Evolutionary conservation across 768 basidiomycete genomes (phyloP).

Genomic region (Sporobolomyces pararoseus): DNA sequence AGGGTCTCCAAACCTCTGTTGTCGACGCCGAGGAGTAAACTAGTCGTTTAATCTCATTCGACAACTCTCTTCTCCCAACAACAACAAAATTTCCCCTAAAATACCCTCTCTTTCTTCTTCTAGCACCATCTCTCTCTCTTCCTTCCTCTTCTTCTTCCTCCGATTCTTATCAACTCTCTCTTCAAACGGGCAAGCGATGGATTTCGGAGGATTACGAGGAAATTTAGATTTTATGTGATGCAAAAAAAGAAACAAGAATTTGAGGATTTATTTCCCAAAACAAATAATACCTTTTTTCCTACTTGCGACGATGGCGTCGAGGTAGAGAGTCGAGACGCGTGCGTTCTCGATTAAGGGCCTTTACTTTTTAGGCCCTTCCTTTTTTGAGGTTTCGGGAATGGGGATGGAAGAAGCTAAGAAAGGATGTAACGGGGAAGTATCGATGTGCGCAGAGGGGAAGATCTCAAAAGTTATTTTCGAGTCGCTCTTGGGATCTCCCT

Average conservation of each 20-base stretch:
- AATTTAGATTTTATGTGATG: neutral
- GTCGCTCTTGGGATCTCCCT: too few species aligned
- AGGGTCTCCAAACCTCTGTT: slow-evolving; percentile 77
- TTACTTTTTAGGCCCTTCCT: too few species aligned
- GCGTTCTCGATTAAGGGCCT: neutral
- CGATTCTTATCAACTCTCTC: neutral
- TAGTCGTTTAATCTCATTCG: neutral
- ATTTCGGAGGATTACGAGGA: too few species aligned
- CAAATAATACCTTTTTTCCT: slow-evolving; percentile 3
- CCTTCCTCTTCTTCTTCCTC: neutral
- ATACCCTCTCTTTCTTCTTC: neutral
- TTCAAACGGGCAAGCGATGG: neutral
- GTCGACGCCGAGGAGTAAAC: slow-evolving; percentile 45
- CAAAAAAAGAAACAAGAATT: neutral
- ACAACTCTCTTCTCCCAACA: neutral
- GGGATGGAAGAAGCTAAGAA: too few species aligned
- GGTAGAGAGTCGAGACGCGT: slow-evolving; percentile 2
- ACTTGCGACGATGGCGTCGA: too few species aligned
- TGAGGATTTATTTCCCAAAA: slow-evolving; percentile 7
- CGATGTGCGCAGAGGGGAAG: too few species aligned
- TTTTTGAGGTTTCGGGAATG: too few species aligned
- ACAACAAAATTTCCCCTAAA: neutral
- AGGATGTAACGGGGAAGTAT: too few species aligned
- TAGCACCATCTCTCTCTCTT: too few species aligned
- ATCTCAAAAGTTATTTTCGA: too few species aligned